Evolutionary conservation across 2,329 filamentous ascomycete species (phyloP), one percentile per base, ranked within the genome.

Genomic region (Aspergillus felis): DNA sequence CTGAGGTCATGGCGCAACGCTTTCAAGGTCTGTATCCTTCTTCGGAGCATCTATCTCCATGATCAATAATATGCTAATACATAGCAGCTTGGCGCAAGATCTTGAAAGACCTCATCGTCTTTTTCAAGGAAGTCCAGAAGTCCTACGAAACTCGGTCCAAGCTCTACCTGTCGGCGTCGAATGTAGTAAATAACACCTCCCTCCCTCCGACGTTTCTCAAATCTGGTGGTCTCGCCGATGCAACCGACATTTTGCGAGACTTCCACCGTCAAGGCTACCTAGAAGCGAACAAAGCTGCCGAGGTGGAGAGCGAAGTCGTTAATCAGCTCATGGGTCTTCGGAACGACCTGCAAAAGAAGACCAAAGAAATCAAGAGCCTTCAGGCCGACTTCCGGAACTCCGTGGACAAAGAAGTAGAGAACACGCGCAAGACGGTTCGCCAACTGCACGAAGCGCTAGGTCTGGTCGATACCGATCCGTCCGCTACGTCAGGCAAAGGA

Each of bases 341-440:
- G 57, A 92, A 87, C 68, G 94, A 99, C 73, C 80, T 99, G 20
- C 89, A 89, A 60, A 91, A 95, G 73, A 99, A 99, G 79, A 96
- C 96, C 74, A 99, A 97, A 76, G 94, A 99, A 76, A 99, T 99
- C 78, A 96, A 96, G 78, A 88, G 87, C 64, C 80, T 99, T 17
- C 90, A 91, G 5, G 90, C 92, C 17, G 94, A 99, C 74, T 99
- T 99, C 78, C 96, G 96, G 77, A 99, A 96, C 71, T 90, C 88
- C 0, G 92, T 99, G 9, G 91, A 96, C 27, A 96, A 93, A 77
- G 94, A 97, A 75, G 93, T 96, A 79, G 92, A 97, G 22, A 79
- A 74, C 20, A 97, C 94, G 0, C 84, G 87, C 60, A 91, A 86
- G 71, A 88, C 88, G 17, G 90, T 97, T 27, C 87, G 87, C 54